Conservation (phyloP, 2,329 filamentous ascomycete species). For the Paraphaeosphaeria minitans region DNA sequence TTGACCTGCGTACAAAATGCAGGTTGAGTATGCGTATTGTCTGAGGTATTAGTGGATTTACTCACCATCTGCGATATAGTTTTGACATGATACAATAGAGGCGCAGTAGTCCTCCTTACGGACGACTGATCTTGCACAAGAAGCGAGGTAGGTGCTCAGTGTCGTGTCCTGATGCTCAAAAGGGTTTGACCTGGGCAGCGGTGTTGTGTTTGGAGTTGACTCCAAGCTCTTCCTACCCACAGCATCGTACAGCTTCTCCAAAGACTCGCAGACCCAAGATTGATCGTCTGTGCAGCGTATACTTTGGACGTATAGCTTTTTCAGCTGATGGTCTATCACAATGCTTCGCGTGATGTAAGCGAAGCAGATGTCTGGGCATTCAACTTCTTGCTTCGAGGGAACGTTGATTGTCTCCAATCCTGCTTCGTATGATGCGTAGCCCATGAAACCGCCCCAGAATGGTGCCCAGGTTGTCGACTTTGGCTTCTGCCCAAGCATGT, state of each 20-base stretch:
- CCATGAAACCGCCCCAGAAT: conserved; percentile 84
- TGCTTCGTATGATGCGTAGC: conserved; percentile 84
- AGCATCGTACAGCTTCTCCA: conserved; percentile 37
- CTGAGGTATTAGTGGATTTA: neutral
- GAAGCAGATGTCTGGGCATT: conserved; percentile 71
- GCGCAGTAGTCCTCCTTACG: conserved; percentile 59
- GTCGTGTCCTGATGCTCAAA: conserved; percentile 35
- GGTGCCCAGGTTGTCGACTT: conserved; percentile 50
- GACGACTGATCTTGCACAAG: conserved; percentile 23
- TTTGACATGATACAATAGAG: conserved; percentile 72
- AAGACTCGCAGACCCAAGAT: conserved; percentile 53
- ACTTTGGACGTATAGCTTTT: conserved; percentile 69
- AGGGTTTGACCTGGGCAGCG: conserved; percentile 31
- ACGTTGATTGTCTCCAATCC: conserved; percentile 68
- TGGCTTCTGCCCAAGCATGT: conserved; percentile 26
- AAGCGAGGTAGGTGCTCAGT: conserved; percentile 34
- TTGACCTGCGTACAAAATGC: conserved; percentile 48
- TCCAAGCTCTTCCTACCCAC: conserved; percentile 34
- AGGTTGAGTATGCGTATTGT: neutral
- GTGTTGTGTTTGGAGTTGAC: conserved; percentile 36
- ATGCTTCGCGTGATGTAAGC: conserved; percentile 78
- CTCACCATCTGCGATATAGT: conserved; percentile 69
- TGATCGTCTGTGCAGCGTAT: conserved; percentile 54
- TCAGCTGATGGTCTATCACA: conserved; percentile 72
- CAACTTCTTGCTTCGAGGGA: conserved; percentile 44